Evolutionary conservation across 768 basidiomycete species (phyloP), one percentile per base, ranked within the genome.

Genomic region (Glaciozyma antarctica): DNA sequence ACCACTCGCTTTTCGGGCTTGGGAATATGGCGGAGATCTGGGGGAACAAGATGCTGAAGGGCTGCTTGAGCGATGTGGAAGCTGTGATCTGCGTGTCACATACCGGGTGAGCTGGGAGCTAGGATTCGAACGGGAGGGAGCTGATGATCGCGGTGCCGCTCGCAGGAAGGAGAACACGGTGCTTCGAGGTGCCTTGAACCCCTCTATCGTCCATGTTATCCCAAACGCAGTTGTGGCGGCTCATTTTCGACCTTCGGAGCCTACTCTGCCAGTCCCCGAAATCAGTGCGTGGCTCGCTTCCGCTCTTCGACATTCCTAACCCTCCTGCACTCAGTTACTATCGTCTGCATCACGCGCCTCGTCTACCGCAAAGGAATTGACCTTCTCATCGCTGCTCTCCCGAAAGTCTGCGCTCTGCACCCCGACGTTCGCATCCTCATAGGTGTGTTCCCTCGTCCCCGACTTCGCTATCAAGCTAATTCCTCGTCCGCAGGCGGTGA

Each of bases 331-430:
- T 28, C 73, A 94, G 93, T 97, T 63, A 95, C 87, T 4, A 88
- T 99, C 53, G 85, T 99, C 5, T 84, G 95, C 17, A 77, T 99
- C 16, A 90, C 91, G 3, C 85, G 95, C 19, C 79, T 98, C 38
- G 90, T 88, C 0, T 97, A 98, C 73, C 84, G 95, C 57, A 99
- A 98, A 79, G 95, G 95, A 1, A 86, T 99, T 60, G 95, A 99
- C 74, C 83, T 99, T 4, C 83, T 99, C 8, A 88, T 98, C 0
- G 91, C 90, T 1, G 87, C 88, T 0, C 88, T 90, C 0, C 95
- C 95, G 0, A 83, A 85, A 28, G 89, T 99, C 63, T 98, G 94
- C 72, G 81, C 81, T 2, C 78, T 82, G 0, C 94, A 90, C 75
- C 88, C 90, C 0, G 83, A 91, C 66, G 90, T 98, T 56, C 84